Evolutionary conservation across 2,329 filamentous ascomycete genomes (phyloP).

Genomic region (Verticillium dahliae): DNA sequence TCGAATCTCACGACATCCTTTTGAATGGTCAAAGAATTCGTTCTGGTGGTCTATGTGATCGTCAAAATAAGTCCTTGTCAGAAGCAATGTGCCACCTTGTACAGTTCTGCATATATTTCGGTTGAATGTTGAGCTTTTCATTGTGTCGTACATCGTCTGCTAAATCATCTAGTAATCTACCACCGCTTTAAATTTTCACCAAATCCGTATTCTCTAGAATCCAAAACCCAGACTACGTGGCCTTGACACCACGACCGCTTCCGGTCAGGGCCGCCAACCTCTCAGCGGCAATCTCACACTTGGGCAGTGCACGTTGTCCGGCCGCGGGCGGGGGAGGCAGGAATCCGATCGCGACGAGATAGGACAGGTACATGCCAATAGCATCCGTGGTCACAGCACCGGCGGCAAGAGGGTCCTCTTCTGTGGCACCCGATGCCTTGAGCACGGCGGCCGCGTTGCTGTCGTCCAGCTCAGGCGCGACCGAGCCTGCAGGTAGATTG

Average conservation of each 20-base stretch:
- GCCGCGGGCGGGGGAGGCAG: constrained; percentile 34
- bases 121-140: background rate
- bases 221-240: background rate
- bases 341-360: constrained; percentile 53
- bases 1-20: too few species aligned
- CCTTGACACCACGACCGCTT: constrained; percentile 2
- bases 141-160: background rate
- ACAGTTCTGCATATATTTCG: too few species aligned
- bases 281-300: constrained; percentile 26
- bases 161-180: background rate
- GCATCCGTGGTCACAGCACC: constrained; percentile 47
- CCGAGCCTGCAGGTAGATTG: constrained; percentile 61
- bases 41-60: too few species aligned
- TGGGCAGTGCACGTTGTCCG: constrained; percentile 32
- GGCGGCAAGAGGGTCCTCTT: constrained; percentile 25
- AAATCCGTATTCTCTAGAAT: background rate
- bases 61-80: too few species aligned
- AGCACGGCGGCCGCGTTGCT: constrained; percentile 53
- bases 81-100: too few species aligned
- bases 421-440: constrained; percentile 20
- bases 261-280: constrained; percentile 8
- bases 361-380: constrained; percentile 54
- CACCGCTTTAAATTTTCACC: background rate
- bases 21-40: too few species aligned
- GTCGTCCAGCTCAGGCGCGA: constrained; percentile 70